phyloP scores from a whole-genome alignment of 768 basidiomycete species.

The Tricholomella constricta region DNA sequence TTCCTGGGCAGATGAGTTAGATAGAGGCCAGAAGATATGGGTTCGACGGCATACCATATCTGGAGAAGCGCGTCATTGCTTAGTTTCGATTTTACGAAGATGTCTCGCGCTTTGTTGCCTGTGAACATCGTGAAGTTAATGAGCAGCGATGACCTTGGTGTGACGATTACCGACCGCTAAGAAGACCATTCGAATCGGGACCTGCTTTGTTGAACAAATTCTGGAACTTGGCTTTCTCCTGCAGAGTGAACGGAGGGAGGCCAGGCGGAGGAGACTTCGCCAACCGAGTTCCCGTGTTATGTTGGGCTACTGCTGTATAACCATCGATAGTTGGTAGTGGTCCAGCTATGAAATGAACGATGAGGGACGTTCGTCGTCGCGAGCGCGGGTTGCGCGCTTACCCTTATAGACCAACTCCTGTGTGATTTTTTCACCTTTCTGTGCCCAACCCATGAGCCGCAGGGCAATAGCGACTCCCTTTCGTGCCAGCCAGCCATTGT shows the following conservation, averaged over 20 bases:
- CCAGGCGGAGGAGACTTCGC: slow-evolving; percentile 63
- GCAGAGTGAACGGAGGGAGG: slow-evolving; percentile 70
- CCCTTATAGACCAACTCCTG: slow-evolving; percentile 68
- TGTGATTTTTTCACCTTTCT: slow-evolving; percentile 75
- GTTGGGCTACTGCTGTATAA: slow-evolving; percentile 55
- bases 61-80: slow-evolving; percentile 84
- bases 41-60: slow-evolving; percentile 70
- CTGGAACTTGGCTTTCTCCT: slow-evolving; percentile 85
- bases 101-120: slow-evolving; percentile 87
- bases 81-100: slow-evolving; percentile 91
- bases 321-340: slow-evolving; percentile 83
- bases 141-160: not conserved
- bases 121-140: not conserved
- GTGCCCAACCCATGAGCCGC: slow-evolving; percentile 92
- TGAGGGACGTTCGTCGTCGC: slow-evolving; percentile 12
- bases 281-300: slow-evolving; percentile 57
- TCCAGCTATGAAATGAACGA: slow-evolving; percentile 57
- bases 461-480: slow-evolving; percentile 87
- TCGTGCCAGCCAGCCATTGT: slow-evolving; percentile 88
- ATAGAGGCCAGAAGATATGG: slow-evolving; percentile 6
- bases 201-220: slow-evolving; percentile 73
- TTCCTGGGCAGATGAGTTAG: slow-evolving; percentile 52
- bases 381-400: slow-evolving; percentile 41
- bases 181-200: slow-evolving; percentile 67
- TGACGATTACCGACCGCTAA: slow-evolving; percentile 61